phyloP scores from a whole-genome alignment of 2,329 filamentous ascomycete genomes.

The Tolypocladium album region DNA sequence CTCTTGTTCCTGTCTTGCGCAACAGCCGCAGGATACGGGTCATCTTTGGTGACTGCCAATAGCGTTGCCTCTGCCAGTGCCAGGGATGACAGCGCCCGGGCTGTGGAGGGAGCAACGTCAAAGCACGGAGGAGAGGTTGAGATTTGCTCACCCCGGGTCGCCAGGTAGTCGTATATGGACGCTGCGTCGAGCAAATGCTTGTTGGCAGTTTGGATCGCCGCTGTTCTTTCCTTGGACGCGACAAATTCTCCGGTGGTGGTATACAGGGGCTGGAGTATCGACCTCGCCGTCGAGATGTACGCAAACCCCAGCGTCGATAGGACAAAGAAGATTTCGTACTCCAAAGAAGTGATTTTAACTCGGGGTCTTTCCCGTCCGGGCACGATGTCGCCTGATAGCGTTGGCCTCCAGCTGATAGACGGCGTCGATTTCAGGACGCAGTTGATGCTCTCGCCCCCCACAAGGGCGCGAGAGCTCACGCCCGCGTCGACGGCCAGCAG shows the following conservation, averaged over 20 bases:
- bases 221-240: slow-evolving; percentile 53
- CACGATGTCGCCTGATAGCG: slow-evolving; percentile 54
- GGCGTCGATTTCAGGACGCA: slow-evolving; percentile 51
- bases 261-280: slow-evolving; percentile 64
- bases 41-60: slow-evolving; percentile 84
- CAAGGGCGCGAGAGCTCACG: slow-evolving; percentile 36
- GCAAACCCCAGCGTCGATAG: slow-evolving; percentile 68
- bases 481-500: slow-evolving; percentile 68
- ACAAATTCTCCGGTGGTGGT: slow-evolving; percentile 50
- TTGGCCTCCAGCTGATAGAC: slow-evolving; percentile 75
- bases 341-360: slow-evolving; percentile 61
- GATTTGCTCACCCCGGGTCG: slow-evolving; percentile 39
- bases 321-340: slow-evolving; percentile 74
- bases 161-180: slow-evolving; percentile 65
- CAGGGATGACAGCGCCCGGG: slow-evolving; percentile 50
- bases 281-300: slow-evolving; percentile 61
- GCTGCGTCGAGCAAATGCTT: slow-evolving; percentile 69
- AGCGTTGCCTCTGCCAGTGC: slow-evolving; percentile 82
- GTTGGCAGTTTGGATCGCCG: slow-evolving; percentile 62
- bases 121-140: slow-evolving; percentile 31
- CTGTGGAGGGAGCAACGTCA: slow-evolving; percentile 41
- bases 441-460: slow-evolving; percentile 50
- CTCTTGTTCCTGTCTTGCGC: slow-evolving; percentile 72
- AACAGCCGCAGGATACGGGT: slow-evolving; percentile 78
- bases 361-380: slow-evolving; percentile 54